These are phyloP conservation scores for Mollisia scopiformis DNA, from an alignment of 2,329 filamentous ascomycete genomes.

Conservation along the genomic window DNA sequence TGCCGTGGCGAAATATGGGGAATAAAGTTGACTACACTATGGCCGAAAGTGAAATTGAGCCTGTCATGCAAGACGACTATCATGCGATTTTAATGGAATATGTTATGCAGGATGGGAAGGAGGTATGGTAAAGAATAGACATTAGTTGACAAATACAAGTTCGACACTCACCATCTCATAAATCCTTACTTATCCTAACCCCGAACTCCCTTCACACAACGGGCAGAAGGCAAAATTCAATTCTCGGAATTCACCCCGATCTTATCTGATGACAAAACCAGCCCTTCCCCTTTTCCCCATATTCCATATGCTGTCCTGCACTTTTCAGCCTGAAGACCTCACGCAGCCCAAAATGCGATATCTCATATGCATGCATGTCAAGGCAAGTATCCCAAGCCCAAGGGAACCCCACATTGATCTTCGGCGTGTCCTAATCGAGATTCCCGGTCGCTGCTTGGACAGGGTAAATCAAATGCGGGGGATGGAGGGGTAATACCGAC, in stretches of 20 bases:
- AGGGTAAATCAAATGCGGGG: slow-evolving; percentile 2
- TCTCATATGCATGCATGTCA: too few relatives aligned
- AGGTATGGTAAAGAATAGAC: too few relatives aligned
- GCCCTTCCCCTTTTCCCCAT: not conserved
- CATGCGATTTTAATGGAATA: not conserved
- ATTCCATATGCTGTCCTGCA: not conserved
- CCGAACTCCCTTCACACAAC: not conserved
- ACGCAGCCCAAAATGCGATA: not conserved
- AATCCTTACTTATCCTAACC: too few relatives aligned
- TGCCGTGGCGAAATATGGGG: not conserved
- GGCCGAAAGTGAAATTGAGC: not conserved
- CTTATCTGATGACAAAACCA: not conserved
- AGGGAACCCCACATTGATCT: not conserved
- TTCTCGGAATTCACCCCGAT: not conserved
- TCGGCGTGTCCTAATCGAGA: not conserved
- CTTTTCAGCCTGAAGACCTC: not conserved
- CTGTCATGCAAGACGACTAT: slow-evolving; percentile 43
- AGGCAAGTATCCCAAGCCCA: not conserved
- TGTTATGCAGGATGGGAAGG: not conserved
- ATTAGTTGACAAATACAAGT: not conserved
- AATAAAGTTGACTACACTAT: slow-evolving; percentile 4
- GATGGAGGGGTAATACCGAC: not conserved
- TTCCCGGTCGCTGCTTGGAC: not conserved
- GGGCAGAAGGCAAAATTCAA: not conserved
- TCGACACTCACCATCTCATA: not conserved